Evolutionary conservation across 1,284 basidiomycete species (phyloP).

Genomic region (Gymnopus androsaceus): DNA sequence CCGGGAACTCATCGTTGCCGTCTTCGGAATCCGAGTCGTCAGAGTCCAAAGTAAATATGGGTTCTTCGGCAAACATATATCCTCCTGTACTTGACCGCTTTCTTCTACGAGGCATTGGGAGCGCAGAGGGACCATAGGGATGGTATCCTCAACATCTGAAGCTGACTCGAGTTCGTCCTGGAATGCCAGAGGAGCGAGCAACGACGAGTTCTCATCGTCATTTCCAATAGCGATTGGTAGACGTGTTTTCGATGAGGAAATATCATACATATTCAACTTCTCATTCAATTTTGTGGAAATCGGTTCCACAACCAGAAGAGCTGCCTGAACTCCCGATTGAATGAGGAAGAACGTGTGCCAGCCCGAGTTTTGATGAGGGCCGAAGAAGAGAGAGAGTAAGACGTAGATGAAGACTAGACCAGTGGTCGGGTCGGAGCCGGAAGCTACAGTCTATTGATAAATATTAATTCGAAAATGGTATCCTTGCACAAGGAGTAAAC

Average conservation of each 20-base stretch:
- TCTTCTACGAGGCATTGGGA: too few relatives aligned
- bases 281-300: neutral
- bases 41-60: too few relatives aligned
- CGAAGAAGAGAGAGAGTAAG: slow-evolving; percentile 11
- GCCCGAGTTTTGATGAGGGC: neutral
- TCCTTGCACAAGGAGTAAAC: neutral
- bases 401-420: slow-evolving; percentile 12
- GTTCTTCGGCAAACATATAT: too few relatives aligned
- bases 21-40: too few relatives aligned
- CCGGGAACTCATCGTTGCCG: too few relatives aligned
- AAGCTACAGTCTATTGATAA: slow-evolving; percentile 9
- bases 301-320: neutral
- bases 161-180: too few relatives aligned
- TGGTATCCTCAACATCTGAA: too few relatives aligned
- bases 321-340: neutral
- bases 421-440: slow-evolving; percentile 14
- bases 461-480: neutral
- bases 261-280: neutral
- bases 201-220: too few relatives aligned
- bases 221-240: neutral
- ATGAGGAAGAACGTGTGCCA: slow-evolving; percentile 7
- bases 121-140: too few relatives aligned
- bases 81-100: too few relatives aligned
- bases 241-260: neutral
- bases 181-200: too few relatives aligned